These are phyloP conservation scores for Escovopsis sp. DNA, from an alignment of 2,329 filamentous ascomycete species.

Conservation along the genomic window DNA sequence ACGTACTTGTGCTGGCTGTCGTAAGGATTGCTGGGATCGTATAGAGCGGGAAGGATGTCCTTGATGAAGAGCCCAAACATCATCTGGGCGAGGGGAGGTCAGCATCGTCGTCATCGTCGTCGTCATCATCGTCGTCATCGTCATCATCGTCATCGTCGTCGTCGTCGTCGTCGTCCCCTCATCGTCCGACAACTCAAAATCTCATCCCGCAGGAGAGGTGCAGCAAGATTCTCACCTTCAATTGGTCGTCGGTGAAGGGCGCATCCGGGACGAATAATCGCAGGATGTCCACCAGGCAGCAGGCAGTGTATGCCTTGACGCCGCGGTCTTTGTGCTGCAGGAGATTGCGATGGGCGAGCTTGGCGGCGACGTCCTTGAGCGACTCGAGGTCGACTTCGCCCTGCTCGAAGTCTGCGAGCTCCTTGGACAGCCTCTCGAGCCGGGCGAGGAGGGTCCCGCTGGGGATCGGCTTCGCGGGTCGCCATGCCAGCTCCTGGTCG, in stretches of 20 bases:
- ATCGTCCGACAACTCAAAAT: too few species aligned
- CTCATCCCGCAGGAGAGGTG: too few species aligned
- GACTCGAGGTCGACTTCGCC: conserved; percentile 72
- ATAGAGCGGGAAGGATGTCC: conserved; percentile 68
- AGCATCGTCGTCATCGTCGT: conserved; percentile 5
- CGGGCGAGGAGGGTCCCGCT: conserved; percentile 69
- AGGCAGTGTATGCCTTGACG: conserved; percentile 75
- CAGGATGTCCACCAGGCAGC: conserved; percentile 85
- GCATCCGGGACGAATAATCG: conserved; percentile 88
- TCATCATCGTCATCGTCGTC: too few species aligned
- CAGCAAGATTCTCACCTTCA: conserved; percentile 66
- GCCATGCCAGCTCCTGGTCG: conserved; percentile 78
- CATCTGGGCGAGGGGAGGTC: conserved; percentile 38
- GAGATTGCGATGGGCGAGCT: conserved; percentile 68
- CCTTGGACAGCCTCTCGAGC: conserved; percentile 64
- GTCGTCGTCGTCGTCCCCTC: too few species aligned
- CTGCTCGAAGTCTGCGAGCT: conserved; percentile 76
- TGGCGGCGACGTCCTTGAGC: conserved; percentile 68
- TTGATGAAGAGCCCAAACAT: conserved; percentile 84
- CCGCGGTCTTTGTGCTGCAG: conserved; percentile 86
- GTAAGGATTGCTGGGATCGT: conserved; percentile 77
- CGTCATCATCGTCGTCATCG: too few species aligned
- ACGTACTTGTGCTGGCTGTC: conserved; percentile 89
- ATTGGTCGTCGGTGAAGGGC: conserved; percentile 75
- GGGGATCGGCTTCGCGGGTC: conserved; percentile 75